phyloP scores from a whole-genome alignment of 1,284 basidiomycete genomes.

The Apiotrichum domesticum region DNA sequence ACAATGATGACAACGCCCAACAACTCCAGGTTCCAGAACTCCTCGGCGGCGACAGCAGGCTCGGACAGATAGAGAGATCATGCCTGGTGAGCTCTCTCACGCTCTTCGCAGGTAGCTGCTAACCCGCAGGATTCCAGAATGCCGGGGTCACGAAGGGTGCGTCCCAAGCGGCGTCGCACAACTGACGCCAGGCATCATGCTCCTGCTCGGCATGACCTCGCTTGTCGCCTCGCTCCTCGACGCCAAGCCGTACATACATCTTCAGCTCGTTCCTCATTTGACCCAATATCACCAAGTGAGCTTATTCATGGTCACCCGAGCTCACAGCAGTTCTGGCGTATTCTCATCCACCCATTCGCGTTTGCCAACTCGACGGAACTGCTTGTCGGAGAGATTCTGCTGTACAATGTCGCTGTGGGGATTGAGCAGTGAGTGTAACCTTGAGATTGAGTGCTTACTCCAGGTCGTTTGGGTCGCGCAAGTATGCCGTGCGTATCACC shows the following conservation, averaged over 20 bases:
- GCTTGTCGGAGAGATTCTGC: slow-evolving; percentile 64
- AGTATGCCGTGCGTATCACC: slow-evolving; percentile 69
- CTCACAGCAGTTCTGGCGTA: slow-evolving; percentile 71
- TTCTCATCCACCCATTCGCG: slow-evolving; percentile 66
- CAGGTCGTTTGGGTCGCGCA: slow-evolving; percentile 70
- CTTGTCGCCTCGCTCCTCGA: slow-evolving; percentile 70
- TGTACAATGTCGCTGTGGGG: slow-evolving; percentile 66
- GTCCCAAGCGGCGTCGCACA: not conserved
- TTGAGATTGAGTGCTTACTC: not conserved
- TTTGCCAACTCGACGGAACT: slow-evolving; percentile 81
- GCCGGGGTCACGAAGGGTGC: slow-evolving; percentile 41
- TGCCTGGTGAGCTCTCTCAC: no score
- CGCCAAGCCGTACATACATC: slow-evolving; percentile 76
- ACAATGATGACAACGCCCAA: no score
- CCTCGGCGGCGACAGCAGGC: no score
- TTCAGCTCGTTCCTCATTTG: slow-evolving; percentile 54
- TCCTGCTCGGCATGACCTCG: slow-evolving; percentile 62
- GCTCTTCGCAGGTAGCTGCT: not conserved
- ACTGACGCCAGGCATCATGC: slow-evolving; percentile 60
- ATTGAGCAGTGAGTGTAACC: slow-evolving; percentile 57
- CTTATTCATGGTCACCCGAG: not conserved
- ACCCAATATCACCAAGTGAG: slow-evolving; percentile 48
- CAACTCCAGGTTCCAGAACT: no score
- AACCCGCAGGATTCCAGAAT: slow-evolving; percentile 37
- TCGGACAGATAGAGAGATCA: no score